Evolutionary conservation across 805 yeast genomes (phyloP).

Genomic region (Metschnikowia arizonensis): DNA sequence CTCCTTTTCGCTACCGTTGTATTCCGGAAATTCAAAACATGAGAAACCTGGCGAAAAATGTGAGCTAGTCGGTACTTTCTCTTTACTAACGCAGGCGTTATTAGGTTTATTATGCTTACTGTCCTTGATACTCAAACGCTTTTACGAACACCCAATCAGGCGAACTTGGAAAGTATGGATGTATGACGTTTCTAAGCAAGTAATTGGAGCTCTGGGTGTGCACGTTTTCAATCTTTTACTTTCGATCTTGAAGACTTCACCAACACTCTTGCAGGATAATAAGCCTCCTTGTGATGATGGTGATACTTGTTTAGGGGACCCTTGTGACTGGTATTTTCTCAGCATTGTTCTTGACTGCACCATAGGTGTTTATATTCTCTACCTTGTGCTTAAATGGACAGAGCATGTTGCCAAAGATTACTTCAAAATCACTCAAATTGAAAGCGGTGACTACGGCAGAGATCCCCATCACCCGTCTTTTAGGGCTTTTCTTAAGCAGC

Average conservation of each 20-base stretch:
- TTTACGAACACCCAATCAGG: constrained; percentile 70
- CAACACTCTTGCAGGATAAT: constrained; percentile 7
- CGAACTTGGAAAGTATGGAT: constrained; percentile 88
- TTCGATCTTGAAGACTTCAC: constrained; percentile 53
- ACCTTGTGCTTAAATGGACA: constrained; percentile 46
- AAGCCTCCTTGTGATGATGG: constrained; percentile 19
- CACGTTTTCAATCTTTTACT: constrained; percentile 73
- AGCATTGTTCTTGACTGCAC: constrained; percentile 90
- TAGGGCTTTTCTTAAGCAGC: constrained; percentile 64
- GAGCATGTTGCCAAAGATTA: constrained; percentile 43
- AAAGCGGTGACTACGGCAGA: constrained; percentile 61
- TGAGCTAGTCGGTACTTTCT: constrained; percentile 73
- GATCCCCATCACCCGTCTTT: constrained; percentile 52
- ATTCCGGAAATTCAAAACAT: constrained; percentile 1
- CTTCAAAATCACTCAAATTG: constrained; percentile 35
- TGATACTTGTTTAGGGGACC: constrained; percentile 39
- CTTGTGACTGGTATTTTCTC: constrained; percentile 94
- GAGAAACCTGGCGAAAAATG: constrained; percentile 31
- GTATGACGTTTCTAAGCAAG: constrained; percentile 86
- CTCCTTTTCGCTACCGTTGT: constrained; percentile 12
- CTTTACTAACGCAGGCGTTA: constrained; percentile 68
- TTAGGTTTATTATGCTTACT: constrained; percentile 76
- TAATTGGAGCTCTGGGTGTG: constrained; percentile 79
- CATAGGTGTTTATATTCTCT: constrained; percentile 80
- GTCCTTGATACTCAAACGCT: constrained; percentile 70